A percentile compares a stretch with the other conserved stretches of the same genome.
These are phyloP conservation scores for Suaeda aralocaspica DNA, from an alignment of 148 eudicot genomes.

Conservation along the genomic window DNA sequence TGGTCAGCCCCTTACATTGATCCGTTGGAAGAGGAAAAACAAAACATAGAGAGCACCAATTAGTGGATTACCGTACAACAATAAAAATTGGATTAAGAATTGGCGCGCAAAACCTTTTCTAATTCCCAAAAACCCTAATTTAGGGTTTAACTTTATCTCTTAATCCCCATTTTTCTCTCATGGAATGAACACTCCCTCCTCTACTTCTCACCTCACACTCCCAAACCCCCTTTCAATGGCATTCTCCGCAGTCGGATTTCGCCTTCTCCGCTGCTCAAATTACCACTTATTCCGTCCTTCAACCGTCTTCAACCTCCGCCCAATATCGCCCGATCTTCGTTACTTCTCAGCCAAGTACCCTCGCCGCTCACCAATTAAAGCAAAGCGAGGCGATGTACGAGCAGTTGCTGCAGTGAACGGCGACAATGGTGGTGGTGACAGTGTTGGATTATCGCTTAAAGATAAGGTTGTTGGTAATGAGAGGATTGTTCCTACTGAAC, in stretches of 20 bases:
- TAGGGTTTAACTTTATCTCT: constrained; percentile 5
- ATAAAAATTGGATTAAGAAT: neutral
- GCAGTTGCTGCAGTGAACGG: constrained; percentile 20
- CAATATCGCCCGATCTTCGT: neutral
- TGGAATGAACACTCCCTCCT: constrained; percentile 10
- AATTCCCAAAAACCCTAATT: neutral
- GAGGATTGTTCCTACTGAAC: constrained; percentile 65
- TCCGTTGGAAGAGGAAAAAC: too few relatives aligned
- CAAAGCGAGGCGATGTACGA: neutral
- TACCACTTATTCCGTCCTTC: constrained; percentile 5
- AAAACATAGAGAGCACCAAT: too few relatives aligned
- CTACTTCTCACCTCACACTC: neutral
- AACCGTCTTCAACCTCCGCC: neutral
- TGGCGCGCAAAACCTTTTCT: constrained; percentile 7
- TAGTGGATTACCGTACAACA: too few relatives aligned
- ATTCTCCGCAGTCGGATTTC: neutral
- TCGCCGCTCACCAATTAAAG: neutral
- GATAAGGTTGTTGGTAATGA: constrained; percentile 27
- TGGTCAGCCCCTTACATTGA: too few relatives aligned
- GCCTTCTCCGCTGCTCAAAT: constrained; percentile 11
- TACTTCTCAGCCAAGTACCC: neutral
- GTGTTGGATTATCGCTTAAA: constrained; percentile 12
- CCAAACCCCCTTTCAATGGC: constrained; percentile 5
- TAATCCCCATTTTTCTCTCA: neutral
- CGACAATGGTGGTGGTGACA: constrained; percentile 29